Evolutionary conservation across 371 early-diverging fungal species (phyloP), one percentile per base, ranked within the genome.

Genomic region (Rhizopus delemar): DNA sequence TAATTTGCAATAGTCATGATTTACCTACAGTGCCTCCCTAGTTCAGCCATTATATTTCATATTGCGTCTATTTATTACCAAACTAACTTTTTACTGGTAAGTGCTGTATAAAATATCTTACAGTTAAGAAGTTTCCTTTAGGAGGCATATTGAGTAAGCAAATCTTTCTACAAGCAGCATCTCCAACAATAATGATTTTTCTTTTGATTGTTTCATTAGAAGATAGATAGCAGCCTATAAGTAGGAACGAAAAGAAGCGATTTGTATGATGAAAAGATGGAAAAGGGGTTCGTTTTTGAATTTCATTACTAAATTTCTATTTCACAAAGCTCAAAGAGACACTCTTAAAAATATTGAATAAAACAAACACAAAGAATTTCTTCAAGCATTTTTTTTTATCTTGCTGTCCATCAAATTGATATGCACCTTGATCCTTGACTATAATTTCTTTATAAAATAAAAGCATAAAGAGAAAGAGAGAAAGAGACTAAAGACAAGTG

Each of bases 21-120:
- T 57, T 56, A 60, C 65, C 93, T 51, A 90, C 91, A n/a, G 94
- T 95, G 77, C 93, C 95, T n/a, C 91, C 92, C 93, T 36, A 95
- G 70, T 28, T 87, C 88, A 31, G 93, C 68, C 58, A 85, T 85
- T 52, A 90, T 83, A 15, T 85, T 85, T 62, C 86, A 59, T 74
- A 77, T 29, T 56, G 56, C 53, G 71, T 56, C 66, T 65, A 22
- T 46, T 9, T 33, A 50, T 33, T 12, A 50, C 22, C 22, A 22
- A 22, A 22, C 22, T 22, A 22, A 22, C 22, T 22, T 22, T 22
- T 22, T 2, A 22, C 22, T 22, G 22, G 22, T 22, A 22, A 22
- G 22, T 0, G n/a, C 50, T 1, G 22, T 50, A 11, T n/a, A 29
- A 28, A 33, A 3, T 8, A 11, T 31, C 53, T 45, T 66, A 66